A percentile compares a stretch with the other conserved stretches of the same genome.
These are phyloP conservation scores for Chlamydomonas incerta DNA, from an alignment of 139 green algal species.

Conservation along the genomic window DNA sequence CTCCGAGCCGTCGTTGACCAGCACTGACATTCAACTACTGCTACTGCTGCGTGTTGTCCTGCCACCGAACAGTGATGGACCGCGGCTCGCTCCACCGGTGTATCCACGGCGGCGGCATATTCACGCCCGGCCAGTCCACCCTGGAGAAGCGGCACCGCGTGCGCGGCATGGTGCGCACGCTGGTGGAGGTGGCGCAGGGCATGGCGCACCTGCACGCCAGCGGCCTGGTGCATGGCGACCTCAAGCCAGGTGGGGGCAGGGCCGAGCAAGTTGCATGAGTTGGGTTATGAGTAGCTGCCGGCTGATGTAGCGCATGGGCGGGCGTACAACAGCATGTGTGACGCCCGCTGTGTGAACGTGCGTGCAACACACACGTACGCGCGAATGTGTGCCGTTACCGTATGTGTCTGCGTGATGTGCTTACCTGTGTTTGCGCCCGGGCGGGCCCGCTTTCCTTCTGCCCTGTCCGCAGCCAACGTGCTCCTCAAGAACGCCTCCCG, in stretches of 20 bases:
- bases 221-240: conserved; percentile 41
- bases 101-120: conserved; percentile 13
- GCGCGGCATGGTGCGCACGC: conserved; percentile 21
- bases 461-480: conserved; percentile 25
- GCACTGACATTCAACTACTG: too few species aligned
- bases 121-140: background rate
- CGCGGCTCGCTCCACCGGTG: conserved; percentile 14
- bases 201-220: conserved; percentile 41
- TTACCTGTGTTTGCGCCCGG: background rate
- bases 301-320: background rate
- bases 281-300: background rate
- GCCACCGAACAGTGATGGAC: conserved; percentile 25
- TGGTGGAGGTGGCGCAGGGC: conserved; percentile 36
- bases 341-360: too few species aligned
- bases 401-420: background rate
- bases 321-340: too few species aligned
- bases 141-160: conserved; percentile 27
- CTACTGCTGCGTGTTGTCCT: too few species aligned
- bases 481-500: conserved; percentile 32
- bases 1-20: too few species aligned
- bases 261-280: too few species aligned
- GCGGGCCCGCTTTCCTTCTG: background rate
- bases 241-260: conserved; percentile 28
- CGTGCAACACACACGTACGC: too few species aligned
- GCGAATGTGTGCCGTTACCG: too few species aligned